Percentiles rank a stretch among this genome's conserved stretches.
Evolutionary conservation across 164 flowering plant genomes (phyloP).

Genomic region (Chloranthus sessilifolius): DNA sequence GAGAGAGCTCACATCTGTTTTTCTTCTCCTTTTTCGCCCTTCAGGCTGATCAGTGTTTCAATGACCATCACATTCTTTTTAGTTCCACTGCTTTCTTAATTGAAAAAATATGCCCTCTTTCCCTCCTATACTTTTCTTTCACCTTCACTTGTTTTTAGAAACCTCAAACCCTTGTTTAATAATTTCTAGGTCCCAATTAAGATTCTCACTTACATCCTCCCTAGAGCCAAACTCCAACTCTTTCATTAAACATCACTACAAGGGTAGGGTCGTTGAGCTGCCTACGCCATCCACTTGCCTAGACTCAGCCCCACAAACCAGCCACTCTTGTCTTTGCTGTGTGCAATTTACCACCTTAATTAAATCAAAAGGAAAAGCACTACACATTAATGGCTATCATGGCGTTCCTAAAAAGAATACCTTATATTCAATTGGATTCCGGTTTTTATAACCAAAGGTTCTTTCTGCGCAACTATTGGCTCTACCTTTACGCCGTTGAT

Average conservation of each 20-base stretch:
- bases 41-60: too few relatives aligned
- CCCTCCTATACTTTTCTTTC: background rate
- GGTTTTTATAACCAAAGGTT: too few relatives aligned
- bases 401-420: too few relatives aligned
- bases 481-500: too few relatives aligned
- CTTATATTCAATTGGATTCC: too few relatives aligned
- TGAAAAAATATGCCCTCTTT: too few relatives aligned
- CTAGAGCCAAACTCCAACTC: constrained; percentile 8
- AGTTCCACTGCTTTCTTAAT: background rate
- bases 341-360: too few relatives aligned
- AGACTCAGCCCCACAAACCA: constrained; percentile 6
- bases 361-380: too few relatives aligned
- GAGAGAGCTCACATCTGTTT: too few relatives aligned
- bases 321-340: constrained; percentile 4
- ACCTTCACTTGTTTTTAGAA: background rate
- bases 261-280: constrained; percentile 11
- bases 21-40: too few relatives aligned
- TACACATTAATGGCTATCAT: too few relatives aligned
- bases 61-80: background rate
- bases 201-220: constrained; percentile 10
- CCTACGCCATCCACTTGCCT: constrained; percentile 6
- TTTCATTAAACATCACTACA: background rate
- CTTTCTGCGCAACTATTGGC: too few relatives aligned
- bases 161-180: background rate
- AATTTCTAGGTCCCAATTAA: constrained; percentile 2